Conservation (phyloP, 2,329 filamentous ascomycete species). For the Pseudogymnoascus sp. region DNA sequence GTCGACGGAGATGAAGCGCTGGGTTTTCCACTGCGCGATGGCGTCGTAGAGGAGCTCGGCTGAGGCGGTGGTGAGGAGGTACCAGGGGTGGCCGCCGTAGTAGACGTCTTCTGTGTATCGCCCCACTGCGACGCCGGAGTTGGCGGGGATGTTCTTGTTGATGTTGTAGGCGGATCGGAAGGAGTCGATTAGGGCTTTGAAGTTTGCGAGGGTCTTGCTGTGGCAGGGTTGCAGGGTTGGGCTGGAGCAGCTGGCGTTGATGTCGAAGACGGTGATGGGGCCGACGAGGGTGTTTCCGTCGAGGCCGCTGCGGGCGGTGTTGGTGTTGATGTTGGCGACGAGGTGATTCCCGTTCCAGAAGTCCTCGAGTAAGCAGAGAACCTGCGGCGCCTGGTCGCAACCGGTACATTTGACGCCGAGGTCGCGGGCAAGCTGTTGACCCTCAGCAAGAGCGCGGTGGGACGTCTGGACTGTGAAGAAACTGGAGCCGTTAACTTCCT, state of each 20-base stretch:
- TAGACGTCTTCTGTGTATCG: constrained; percentile 69
- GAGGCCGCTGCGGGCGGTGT: constrained; percentile 58
- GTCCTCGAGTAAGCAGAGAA: constrained; percentile 66
- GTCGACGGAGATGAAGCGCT: constrained; percentile 59
- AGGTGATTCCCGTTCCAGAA: constrained; percentile 66
- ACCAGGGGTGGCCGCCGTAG: constrained; percentile 77
- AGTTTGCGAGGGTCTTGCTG: constrained; percentile 59
- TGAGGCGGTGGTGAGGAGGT: constrained; percentile 67
- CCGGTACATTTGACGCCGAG: constrained; percentile 54
- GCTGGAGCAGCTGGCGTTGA: constrained; percentile 59
- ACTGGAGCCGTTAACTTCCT: constrained; percentile 69
- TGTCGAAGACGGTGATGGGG: constrained; percentile 65
- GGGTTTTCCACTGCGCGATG: constrained; percentile 61
- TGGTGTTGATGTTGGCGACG: constrained; percentile 61
- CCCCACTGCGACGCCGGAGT: constrained; percentile 56
- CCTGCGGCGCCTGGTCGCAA: constrained; percentile 60
- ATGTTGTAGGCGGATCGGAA: constrained; percentile 66
- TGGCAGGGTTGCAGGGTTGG: constrained; percentile 64
- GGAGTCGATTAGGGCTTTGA: constrained; percentile 68
- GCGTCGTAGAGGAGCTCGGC: constrained; percentile 78
- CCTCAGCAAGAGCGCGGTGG: constrained; percentile 64
- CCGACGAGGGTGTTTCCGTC: constrained; percentile 66
- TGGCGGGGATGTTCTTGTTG: constrained; percentile 58
- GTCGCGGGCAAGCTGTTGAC: constrained; percentile 55
- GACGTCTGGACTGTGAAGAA: constrained; percentile 72